These are phyloP conservation scores for Fusarium humuli DNA, from an alignment of 2,329 filamentous ascomycete genomes.

Conservation along the genomic window DNA sequence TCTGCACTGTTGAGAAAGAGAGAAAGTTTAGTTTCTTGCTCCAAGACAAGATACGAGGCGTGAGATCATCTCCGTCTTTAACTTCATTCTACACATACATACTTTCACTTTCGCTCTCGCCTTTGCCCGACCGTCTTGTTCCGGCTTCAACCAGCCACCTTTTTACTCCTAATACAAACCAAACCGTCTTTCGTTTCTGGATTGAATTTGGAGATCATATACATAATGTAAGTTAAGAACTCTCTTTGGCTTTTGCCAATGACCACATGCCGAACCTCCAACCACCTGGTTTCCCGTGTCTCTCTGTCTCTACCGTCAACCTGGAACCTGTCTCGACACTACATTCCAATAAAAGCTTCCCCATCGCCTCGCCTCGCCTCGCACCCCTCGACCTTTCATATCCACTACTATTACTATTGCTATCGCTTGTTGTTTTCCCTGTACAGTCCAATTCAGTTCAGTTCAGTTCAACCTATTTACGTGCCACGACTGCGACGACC, in stretches of 20 bases:
- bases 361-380: constrained; percentile 9
- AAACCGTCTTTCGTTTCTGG: constrained; percentile 42
- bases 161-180: constrained; percentile 44
- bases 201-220: constrained; percentile 44
- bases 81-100: constrained; percentile 29
- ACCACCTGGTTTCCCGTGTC: constrained; percentile 43
- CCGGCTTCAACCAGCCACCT: constrained; percentile 43
- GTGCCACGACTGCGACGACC: constrained; percentile 27
- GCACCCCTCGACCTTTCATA: constrained; percentile 21
- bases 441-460: constrained; percentile 1
- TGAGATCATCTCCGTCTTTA: constrained; percentile 20
- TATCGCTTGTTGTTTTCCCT: constrained; percentile 12
- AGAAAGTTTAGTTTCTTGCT: constrained; percentile 7
- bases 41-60: constrained; percentile 3
- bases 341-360: constrained; percentile 37
- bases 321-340: constrained; percentile 20
- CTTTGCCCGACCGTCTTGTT: constrained; percentile 39
- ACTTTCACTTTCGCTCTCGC: constrained; percentile 38
- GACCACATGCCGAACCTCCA: constrained; percentile 47
- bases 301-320: constrained; percentile 2
- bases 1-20: constrained; percentile 2
- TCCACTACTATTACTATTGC: constrained; percentile 6
- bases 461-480: constrained; percentile 11
- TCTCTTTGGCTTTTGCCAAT: constrained; percentile 42
- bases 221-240: constrained; percentile 52